phyloP scores from a whole-genome alignment of 2,329 filamentous ascomycete species.

The Sphaceloma murrayae region DNA sequence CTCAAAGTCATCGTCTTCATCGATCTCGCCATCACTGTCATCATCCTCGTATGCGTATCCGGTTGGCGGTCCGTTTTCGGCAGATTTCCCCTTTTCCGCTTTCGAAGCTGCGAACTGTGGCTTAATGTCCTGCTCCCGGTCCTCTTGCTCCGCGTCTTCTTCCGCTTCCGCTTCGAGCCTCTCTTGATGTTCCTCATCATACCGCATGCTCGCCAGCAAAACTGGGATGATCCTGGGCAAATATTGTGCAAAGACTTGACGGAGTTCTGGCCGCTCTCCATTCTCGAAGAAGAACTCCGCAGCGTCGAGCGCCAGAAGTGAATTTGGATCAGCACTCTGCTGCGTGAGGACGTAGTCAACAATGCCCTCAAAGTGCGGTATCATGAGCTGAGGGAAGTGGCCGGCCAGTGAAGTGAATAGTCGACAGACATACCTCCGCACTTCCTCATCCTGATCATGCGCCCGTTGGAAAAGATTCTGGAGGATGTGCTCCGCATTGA shows the following conservation, averaged over 20 bases:
- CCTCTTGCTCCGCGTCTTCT: constrained; percentile 83
- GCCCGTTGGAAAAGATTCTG: constrained; percentile 75
- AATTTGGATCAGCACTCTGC: constrained; percentile 70
- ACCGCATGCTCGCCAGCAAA: constrained; percentile 88
- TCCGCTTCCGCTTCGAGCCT: constrained; percentile 67
- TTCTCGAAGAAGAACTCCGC: constrained; percentile 96
- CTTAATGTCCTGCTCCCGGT: constrained; percentile 82
- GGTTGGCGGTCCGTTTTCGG: constrained; percentile 31
- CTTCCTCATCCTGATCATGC: constrained; percentile 65
- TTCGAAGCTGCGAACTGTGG: constrained; percentile 70
- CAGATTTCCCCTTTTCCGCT: constrained; percentile 19
- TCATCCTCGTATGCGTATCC: constrained; percentile 48
- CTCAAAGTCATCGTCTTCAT: constrained; percentile 56
- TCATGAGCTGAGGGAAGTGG: constrained; percentile 77
- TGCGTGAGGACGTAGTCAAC: constrained; percentile 90
- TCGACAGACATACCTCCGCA: constrained; percentile 85
- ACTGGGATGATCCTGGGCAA: constrained; percentile 81
- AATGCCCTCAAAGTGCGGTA: constrained; percentile 76
- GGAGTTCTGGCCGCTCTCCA: constrained; percentile 75
- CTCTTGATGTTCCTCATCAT: constrained; percentile 85
- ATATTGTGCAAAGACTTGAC: constrained; percentile 65
- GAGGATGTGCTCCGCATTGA: constrained; percentile 71
- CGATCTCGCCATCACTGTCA: constrained; percentile 82
- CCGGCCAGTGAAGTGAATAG: constrained; percentile 89
- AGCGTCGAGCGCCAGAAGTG: constrained; percentile 84